Conservation (phyloP, 2,329 filamentous ascomycete genomes). For the Fusarium tanahbumbuense region DNA sequence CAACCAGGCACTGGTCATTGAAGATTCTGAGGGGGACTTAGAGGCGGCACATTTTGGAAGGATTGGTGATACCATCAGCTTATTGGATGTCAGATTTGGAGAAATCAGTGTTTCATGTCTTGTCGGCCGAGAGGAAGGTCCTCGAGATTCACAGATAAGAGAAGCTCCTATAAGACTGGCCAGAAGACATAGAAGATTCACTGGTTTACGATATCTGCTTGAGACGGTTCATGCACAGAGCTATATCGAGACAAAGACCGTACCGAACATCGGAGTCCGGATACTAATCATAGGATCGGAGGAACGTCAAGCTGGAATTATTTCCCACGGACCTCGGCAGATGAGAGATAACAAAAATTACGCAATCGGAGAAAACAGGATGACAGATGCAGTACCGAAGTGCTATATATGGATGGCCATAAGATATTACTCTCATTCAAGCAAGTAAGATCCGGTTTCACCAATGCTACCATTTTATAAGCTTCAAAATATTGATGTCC, state of each 20-base stretch:
- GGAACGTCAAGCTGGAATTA: not conserved
- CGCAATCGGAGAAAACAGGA: not conserved
- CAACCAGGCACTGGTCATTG: not conserved
- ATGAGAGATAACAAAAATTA: not conserved
- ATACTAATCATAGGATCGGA: not conserved
- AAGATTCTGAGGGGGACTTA: no score
- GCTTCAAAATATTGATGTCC: not conserved
- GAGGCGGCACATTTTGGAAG: no score
- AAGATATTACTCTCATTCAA: not conserved
- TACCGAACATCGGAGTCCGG: not conserved
- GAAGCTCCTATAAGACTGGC: not conserved
- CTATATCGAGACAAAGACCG: not conserved
- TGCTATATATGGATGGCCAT: not conserved
- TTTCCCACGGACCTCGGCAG: not conserved
- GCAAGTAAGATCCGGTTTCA: not conserved
- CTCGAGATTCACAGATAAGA: not conserved
- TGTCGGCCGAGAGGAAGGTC: not conserved
- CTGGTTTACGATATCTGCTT: rapidly evolving
- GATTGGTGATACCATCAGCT: not conserved
- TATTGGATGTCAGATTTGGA: not conserved
- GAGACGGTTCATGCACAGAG: not conserved
- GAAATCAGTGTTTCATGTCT: no score
- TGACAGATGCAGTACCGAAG: not conserved
- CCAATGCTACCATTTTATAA: not conserved
- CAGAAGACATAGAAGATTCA: not conserved